Evolutionary conservation across 148 eudicot genomes (phyloP).

Genomic region (Selenicereus undatus): DNA sequence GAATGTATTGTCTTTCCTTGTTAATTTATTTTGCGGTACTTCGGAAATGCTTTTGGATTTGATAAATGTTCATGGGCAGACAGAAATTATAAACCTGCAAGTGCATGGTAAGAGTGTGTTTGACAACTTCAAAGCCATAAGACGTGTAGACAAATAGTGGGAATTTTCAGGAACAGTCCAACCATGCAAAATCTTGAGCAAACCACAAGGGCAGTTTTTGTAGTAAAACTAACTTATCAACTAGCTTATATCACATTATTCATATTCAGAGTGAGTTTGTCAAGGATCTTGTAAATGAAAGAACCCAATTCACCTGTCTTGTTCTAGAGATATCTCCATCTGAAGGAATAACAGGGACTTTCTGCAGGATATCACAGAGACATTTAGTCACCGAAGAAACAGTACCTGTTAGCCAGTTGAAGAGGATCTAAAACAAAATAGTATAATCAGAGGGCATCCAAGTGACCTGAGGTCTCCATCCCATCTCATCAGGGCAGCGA

Average conservation of each 20-base stretch:
- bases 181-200: too few species aligned
- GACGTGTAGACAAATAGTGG: too few species aligned
- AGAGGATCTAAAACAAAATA: background rate
- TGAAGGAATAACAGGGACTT: slow-evolving; percentile 76
- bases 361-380: slow-evolving; percentile 47
- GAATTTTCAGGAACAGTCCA: too few species aligned
- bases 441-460: background rate
- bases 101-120: too few species aligned
- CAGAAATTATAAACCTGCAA: too few species aligned
- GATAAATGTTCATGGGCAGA: too few species aligned
- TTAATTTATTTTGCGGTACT: too few species aligned
- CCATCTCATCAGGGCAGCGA: slow-evolving; percentile 97
- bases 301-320: slow-evolving; percentile 54
- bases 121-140: too few species aligned
- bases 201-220: too few species aligned
- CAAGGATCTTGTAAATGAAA: slow-evolving; percentile 1
- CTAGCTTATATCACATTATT: background rate
- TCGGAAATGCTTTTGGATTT: too few species aligned
- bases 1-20: too few species aligned
- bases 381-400: slow-evolving; percentile 13
- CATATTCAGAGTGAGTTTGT: background rate
- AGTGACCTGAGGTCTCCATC: slow-evolving; percentile 96
- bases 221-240: background rate
- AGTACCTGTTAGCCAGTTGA: background rate
- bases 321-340: slow-evolving; percentile 75